Conservation (phyloP, 441 rosid genomes). For the Adansonia grandidieri region DNA sequence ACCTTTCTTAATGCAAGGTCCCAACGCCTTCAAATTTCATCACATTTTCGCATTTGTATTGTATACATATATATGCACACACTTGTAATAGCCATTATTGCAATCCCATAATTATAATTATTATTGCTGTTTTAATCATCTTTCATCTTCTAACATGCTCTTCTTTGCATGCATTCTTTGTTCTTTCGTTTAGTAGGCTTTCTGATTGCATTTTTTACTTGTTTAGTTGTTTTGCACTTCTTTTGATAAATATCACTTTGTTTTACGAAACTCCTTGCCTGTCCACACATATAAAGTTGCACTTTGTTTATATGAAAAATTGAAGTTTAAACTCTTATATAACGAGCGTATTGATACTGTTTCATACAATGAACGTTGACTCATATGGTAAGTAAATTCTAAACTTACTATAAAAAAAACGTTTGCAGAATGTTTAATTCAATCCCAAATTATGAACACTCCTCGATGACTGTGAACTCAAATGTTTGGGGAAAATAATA, state of each 20-base stretch:
- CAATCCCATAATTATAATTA: conserved; percentile 11
- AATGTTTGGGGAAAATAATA: neutral
- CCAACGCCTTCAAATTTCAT: conserved; percentile 7
- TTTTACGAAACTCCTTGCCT: no score
- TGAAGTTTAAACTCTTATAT: neutral
- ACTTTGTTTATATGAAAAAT: neutral
- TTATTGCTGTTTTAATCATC: neutral
- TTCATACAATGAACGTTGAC: neutral
- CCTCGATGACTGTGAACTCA: neutral
- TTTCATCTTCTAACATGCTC: neutral
- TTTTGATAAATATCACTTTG: neutral
- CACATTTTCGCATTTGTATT: conserved; percentile 20
- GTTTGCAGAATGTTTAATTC: neutral
- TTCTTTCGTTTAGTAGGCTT: neutral
- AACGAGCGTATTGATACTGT: neutral
- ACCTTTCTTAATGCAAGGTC: conserved; percentile 15
- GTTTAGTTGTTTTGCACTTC: neutral
- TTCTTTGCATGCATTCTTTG: conserved; percentile 8
- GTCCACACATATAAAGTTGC: neutral
- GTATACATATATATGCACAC: no score
- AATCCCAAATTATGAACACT: neutral
- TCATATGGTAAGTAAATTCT: neutral
- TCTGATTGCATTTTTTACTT: conserved; percentile 2
- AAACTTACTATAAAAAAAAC: neutral
- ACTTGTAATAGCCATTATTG: conserved; percentile 10